These are phyloP conservation scores for Thermothelomyces thermophilus DNA, from an alignment of 2,329 filamentous ascomycete species.

Conservation along the genomic window DNA sequence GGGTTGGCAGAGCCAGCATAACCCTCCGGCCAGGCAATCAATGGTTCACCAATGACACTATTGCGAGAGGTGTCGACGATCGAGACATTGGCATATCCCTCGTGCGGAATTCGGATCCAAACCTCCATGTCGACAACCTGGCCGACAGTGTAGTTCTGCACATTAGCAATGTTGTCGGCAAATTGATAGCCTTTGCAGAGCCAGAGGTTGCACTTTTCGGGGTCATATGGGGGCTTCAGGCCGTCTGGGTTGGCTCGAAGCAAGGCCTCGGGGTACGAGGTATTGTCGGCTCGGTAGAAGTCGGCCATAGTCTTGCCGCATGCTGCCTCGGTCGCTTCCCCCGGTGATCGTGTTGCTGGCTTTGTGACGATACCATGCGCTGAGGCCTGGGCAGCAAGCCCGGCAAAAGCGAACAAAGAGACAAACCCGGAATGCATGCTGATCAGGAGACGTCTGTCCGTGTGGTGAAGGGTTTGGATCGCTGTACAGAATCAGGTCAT, in stretches of 20 bases:
- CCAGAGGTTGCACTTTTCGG: slow-evolving; percentile 32
- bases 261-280: slow-evolving; percentile 31
- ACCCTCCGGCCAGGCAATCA: slow-evolving; percentile 26
- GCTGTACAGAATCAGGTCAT: not conserved
- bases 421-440: slow-evolving; percentile 17
- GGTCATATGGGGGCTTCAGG: slow-evolving; percentile 24
- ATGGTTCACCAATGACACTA: slow-evolving; percentile 41
- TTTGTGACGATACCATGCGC: slow-evolving; percentile 27
- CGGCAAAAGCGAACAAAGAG: slow-evolving; percentile 16
- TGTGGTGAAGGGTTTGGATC: too few species aligned
- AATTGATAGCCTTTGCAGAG: slow-evolving; percentile 37
- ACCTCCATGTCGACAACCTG: slow-evolving; percentile 37
- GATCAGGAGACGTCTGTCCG: not conserved
- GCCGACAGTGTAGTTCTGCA: slow-evolving; percentile 36
- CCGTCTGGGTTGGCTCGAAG: slow-evolving; percentile 24
- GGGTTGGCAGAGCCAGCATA: slow-evolving; percentile 27
- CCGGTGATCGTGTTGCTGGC: slow-evolving; percentile 25
- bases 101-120: slow-evolving; percentile 41
- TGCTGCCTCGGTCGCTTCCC: slow-evolving; percentile 25
- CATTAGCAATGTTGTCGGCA: slow-evolving; percentile 34
- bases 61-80: slow-evolving; percentile 42
- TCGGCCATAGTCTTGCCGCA: slow-evolving; percentile 28
- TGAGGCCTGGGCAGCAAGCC: slow-evolving; percentile 16
- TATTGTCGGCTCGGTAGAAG: slow-evolving; percentile 30
- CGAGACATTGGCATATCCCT: slow-evolving; percentile 42